A percentile compares a stretch with the other conserved stretches of the same genome.
These are phyloP conservation scores for Odonthalia washingtoniensis DNA, from an alignment of 31 red algal species.

Conservation along the genomic window DNA sequence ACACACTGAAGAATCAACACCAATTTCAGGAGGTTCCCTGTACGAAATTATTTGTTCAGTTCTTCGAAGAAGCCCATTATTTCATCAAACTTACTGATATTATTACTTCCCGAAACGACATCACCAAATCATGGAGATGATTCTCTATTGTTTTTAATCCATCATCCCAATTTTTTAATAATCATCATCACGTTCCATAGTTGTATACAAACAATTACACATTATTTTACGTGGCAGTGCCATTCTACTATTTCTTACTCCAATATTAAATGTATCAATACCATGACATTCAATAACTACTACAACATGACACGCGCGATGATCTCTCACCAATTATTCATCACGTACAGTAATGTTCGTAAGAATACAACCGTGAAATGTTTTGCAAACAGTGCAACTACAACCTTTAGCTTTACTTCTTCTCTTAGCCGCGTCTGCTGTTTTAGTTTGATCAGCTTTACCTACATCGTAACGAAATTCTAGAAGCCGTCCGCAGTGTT, in stretches of 20 bases:
- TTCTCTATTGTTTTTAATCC: neutral
- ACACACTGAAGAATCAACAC: conserved; percentile 50
- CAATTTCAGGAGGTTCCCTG: conserved; percentile 72
- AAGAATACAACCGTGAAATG: conserved; percentile 81
- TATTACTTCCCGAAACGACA: conserved; percentile 81
- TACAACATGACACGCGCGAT: conserved; percentile 77
- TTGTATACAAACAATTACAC: neutral
- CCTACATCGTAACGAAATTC: conserved; percentile 91
- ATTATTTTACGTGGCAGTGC: neutral
- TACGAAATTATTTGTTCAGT: conserved; percentile 74
- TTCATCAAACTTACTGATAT: conserved; percentile 80
- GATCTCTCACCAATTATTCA: conserved; percentile 76
- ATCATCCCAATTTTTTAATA: neutral
- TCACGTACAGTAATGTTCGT: conserved; percentile 87
- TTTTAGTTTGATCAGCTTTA: conserved; percentile 94
- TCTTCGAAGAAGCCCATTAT: conserved; percentile 46
- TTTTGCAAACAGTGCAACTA: conserved; percentile 66
- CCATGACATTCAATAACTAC: conserved; percentile 75
- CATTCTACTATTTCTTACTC: neutral
- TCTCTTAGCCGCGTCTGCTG: conserved; percentile 77
- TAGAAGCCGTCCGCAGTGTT: conserved; percentile 79
- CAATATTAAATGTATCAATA: neutral
- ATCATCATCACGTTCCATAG: too few species aligned
- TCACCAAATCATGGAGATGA: conserved; percentile 88
- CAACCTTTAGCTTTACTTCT: conserved; percentile 25